Evolutionary conservation across 306 rosid genomes (phyloP).

Genomic region (Luffa acutangula): DNA sequence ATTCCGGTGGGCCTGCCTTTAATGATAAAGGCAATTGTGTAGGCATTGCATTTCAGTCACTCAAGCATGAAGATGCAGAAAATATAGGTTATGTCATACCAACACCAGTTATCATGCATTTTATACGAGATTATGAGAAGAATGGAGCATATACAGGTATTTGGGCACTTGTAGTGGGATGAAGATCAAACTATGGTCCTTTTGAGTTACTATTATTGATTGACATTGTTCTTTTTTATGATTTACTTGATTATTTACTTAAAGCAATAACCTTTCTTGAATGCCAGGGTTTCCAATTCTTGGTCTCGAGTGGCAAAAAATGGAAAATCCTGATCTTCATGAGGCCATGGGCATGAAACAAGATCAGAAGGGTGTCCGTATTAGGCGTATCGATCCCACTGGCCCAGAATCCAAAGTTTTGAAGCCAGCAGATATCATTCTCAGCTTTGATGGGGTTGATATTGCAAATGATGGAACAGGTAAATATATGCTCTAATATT

Average conservation of each 20-base stretch:
- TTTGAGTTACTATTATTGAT: neutral
- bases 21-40: slow-evolving; percentile 86
- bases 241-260: neutral
- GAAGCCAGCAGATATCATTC: slow-evolving; percentile 90
- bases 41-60: slow-evolving; percentile 98
- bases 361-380: slow-evolving; percentile 94
- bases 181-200: neutral
- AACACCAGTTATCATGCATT: slow-evolving; percentile 89
- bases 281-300: slow-evolving; percentile 86
- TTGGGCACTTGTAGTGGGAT: neutral
- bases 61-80: slow-evolving; percentile 86
- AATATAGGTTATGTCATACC: slow-evolving; percentile 96
- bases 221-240: neutral
- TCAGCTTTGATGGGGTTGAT: slow-evolving; percentile 80
- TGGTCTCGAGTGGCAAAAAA: slow-evolving; percentile 97
- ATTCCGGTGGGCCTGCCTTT: slow-evolving; percentile 98
- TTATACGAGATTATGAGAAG: slow-evolving; percentile 82
- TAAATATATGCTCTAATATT: slow-evolving; percentile 10
- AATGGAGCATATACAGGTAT: slow-evolving; percentile 83
- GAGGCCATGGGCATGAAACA: slow-evolving; percentile 65
- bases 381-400: slow-evolving; percentile 89
- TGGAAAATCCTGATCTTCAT: slow-evolving; percentile 96
- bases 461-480: slow-evolving; percentile 99
- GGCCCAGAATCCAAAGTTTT: slow-evolving; percentile 68
- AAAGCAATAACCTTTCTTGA: slow-evolving; percentile 2